Evolutionary conservation across 2,329 filamentous ascomycete species (phyloP).

Genomic region (Xylariomycetidae sp.): DNA sequence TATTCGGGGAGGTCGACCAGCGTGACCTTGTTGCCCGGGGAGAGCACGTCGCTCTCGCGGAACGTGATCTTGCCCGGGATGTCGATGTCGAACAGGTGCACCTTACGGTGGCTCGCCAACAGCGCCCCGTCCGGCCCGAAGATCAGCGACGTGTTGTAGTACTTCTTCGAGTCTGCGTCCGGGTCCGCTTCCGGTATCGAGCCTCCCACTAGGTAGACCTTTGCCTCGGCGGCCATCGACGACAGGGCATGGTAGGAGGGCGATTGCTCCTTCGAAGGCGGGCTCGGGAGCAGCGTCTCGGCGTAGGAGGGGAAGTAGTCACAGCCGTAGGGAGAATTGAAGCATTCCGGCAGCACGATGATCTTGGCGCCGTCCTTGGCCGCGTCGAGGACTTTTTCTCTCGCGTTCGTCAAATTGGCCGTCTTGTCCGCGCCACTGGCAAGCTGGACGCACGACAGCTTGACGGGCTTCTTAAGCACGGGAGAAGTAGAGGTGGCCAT

Average conservation of each 20-base stretch:
- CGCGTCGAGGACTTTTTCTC: constrained; percentile 76
- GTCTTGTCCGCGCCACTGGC: constrained; percentile 77
- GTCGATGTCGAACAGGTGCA: constrained; percentile 95
- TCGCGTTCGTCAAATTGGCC: constrained; percentile 75
- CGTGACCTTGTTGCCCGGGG: constrained; percentile 77
- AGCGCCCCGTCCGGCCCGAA: constrained; percentile 75
- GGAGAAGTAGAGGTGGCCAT: constrained; percentile 25
- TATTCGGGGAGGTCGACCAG: constrained; percentile 83
- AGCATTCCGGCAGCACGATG: constrained; percentile 93
- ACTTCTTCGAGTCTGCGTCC: constrained; percentile 48
- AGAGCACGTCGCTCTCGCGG: constrained; percentile 82
- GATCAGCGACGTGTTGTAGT: constrained; percentile 86
- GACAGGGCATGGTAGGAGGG: constrained; percentile 84
- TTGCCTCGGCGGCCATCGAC: constrained; percentile 69
- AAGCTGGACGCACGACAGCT: constrained; percentile 76
- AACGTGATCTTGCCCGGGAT: constrained; percentile 94
- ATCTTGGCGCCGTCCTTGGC: constrained; percentile 71
- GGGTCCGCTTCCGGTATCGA: constrained; percentile 79
- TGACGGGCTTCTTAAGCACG: constrained; percentile 69
- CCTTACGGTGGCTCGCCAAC: constrained; percentile 84
- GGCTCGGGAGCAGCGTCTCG: constrained; percentile 74
- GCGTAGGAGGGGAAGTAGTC: constrained; percentile 88
- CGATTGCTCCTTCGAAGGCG: constrained; percentile 62
- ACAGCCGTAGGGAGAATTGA: constrained; percentile 95
- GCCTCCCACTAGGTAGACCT: constrained; percentile 79